phyloP scores from a whole-genome alignment of 1,284 basidiomycete species.

The Cutaneotrichosporon sp. region DNA sequence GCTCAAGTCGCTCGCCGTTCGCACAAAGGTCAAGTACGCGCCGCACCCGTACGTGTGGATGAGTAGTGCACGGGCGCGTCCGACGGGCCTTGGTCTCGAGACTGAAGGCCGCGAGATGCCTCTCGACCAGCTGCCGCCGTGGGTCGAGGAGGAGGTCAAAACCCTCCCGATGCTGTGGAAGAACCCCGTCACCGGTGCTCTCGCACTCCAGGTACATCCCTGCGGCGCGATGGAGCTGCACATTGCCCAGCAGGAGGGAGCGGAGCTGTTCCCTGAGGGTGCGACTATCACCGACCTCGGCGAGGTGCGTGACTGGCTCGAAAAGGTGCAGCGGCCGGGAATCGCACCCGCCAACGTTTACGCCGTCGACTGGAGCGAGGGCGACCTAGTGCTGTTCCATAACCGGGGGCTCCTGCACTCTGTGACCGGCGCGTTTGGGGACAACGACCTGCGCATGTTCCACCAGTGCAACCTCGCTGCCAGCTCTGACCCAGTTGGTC shows the following conservation, averaged over 20 bases:
- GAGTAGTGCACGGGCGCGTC: constrained; percentile 67
- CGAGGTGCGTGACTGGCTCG: constrained; percentile 68
- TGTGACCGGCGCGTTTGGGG: constrained; percentile 70
- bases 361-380: constrained; percentile 62
- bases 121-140: constrained; percentile 65
- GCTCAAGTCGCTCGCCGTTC: constrained; percentile 79
- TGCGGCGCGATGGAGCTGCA: constrained; percentile 62
- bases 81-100: constrained; percentile 76
- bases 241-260: constrained; percentile 63
- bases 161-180: constrained; percentile 74
- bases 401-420: constrained; percentile 74
- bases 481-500: constrained; percentile 67
- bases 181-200: constrained; percentile 70
- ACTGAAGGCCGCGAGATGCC: constrained; percentile 68
- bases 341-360: constrained; percentile 58
- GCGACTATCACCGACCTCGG: constrained; percentile 67
- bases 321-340: constrained; percentile 75
- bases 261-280: constrained; percentile 68
- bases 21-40: constrained; percentile 66
- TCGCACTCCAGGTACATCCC: constrained; percentile 76
- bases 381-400: constrained; percentile 68
- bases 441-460: constrained; percentile 70
- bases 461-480: constrained; percentile 80
- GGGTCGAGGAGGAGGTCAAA: constrained; percentile 71
- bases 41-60: constrained; percentile 85